phyloP scores from a whole-genome alignment of 2,329 filamentous ascomycete species.

The Ophiostoma quercus region DNA sequence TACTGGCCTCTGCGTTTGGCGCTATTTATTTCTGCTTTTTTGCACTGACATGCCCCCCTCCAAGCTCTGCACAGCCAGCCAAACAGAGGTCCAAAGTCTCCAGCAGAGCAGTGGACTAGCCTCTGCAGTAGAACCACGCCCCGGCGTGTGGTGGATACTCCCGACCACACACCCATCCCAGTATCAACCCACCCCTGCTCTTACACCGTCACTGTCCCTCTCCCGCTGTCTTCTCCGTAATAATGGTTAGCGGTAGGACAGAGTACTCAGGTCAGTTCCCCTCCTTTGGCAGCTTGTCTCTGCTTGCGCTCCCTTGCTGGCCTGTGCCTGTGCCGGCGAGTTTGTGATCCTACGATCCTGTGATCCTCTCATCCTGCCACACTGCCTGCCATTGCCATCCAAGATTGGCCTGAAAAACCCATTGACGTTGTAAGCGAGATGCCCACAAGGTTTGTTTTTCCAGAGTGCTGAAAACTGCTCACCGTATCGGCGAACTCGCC shows the following conservation, averaged over 20 bases:
- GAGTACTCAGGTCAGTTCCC: too few relatives aligned
- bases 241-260: background rate
- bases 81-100: background rate
- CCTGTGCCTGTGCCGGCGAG: background rate
- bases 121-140: slow-evolving; percentile 11
- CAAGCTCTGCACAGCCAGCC: background rate
- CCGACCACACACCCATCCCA: background rate
- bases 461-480: background rate
- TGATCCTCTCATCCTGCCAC: background rate
- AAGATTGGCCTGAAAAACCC: background rate
- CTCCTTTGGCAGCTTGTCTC: background rate
- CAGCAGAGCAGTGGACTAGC: background rate
- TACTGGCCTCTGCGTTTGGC: slow-evolving; percentile 4
- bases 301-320: background rate
- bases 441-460: background rate
- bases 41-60: background rate
- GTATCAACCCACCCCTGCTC: background rate
- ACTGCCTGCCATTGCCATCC: too few relatives aligned
- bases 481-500: background rate
- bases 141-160: slow-evolving; percentile 4
- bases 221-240: background rate
- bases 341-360: background rate
- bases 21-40: background rate
- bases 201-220: background rate
- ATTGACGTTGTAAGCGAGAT: background rate